These are phyloP conservation scores for Crithidia bombi DNA, from an alignment of 208 protist species.

Conservation along the genomic window DNA sequence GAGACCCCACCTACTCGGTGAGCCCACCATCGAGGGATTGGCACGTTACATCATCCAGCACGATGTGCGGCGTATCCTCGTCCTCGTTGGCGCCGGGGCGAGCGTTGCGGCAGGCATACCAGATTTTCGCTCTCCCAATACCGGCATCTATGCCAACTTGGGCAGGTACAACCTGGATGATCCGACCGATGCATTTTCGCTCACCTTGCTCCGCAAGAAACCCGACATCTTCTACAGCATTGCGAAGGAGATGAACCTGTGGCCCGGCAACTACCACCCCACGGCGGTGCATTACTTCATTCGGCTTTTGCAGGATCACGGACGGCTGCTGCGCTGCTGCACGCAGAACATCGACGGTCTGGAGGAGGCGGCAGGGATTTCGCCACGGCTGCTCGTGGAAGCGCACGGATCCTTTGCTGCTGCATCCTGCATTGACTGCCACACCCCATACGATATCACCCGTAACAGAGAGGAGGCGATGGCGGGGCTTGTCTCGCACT, in stretches of 20 bases:
- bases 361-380: slow-evolving; percentile 85
- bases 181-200: slow-evolving; percentile 90
- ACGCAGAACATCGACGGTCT: slow-evolving; percentile 98
- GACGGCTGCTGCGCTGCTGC: slow-evolving; percentile 91
- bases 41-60: slow-evolving; percentile 68
- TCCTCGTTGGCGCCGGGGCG: slow-evolving; percentile 91
- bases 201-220: slow-evolving; percentile 84
- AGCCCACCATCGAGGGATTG: slow-evolving; percentile 55
- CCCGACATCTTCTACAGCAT: slow-evolving; percentile 93
- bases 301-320: slow-evolving; percentile 90
- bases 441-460: slow-evolving; percentile 48
- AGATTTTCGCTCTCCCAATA: slow-evolving; percentile 93
- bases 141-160: slow-evolving; percentile 92
- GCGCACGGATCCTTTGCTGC: slow-evolving; percentile 95
- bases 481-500: slow-evolving; percentile 62
- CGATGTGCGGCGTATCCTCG: slow-evolving; percentile 84
- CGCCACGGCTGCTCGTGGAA: slow-evolving; percentile 89
- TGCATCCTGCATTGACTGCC: slow-evolving; percentile 88
- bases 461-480: slow-evolving; percentile 40
- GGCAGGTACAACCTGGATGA: slow-evolving; percentile 92
- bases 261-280: slow-evolving; percentile 80
- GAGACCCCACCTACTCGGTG: slow-evolving; percentile 52
- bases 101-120: slow-evolving; percentile 95
- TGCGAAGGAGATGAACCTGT: slow-evolving; percentile 86
- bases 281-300: slow-evolving; percentile 95